Conservation (phyloP, 2,329 filamentous ascomycete species). For the Aspergillus sp. region DNA sequence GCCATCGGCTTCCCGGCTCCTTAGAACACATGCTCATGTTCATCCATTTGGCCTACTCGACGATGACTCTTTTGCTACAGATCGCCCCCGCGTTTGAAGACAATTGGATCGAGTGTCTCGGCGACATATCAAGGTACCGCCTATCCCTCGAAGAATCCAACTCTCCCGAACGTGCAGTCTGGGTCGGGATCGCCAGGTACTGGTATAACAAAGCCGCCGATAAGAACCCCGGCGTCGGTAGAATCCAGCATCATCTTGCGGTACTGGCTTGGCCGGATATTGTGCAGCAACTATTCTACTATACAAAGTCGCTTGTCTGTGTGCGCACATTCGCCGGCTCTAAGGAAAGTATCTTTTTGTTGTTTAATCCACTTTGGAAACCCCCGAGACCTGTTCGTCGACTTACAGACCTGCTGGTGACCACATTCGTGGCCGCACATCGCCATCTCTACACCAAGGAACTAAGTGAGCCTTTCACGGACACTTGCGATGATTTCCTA, state of each 20-base stretch:
- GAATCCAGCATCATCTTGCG: constrained; percentile 85
- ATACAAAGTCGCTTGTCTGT: constrained; percentile 57
- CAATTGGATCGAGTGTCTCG: constrained; percentile 91
- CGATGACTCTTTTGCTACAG: constrained; percentile 84
- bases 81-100: constrained; percentile 80
- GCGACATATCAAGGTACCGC: constrained; percentile 78
- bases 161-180: constrained; percentile 71
- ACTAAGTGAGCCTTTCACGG: constrained; percentile 39
- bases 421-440: constrained; percentile 55
- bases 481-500: constrained; percentile 42
- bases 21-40: constrained; percentile 89
- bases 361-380: constrained; percentile 54
- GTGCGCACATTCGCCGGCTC: constrained; percentile 57
- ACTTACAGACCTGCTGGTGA: constrained; percentile 38
- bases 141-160: constrained; percentile 92
- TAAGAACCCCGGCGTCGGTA: constrained; percentile 69
- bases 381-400: constrained; percentile 33
- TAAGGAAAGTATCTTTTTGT: constrained; percentile 55
- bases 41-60: constrained; percentile 84
- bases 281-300: constrained; percentile 60
- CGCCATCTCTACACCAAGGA: constrained; percentile 47
- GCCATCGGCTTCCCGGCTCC: constrained; percentile 71
- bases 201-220: constrained; percentile 88
- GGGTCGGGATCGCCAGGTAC: constrained; percentile 74
- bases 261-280: constrained; percentile 60